Evolutionary conservation across 306 rosid species (phyloP).

Genomic region (Fragaria nilgerrensis): DNA sequence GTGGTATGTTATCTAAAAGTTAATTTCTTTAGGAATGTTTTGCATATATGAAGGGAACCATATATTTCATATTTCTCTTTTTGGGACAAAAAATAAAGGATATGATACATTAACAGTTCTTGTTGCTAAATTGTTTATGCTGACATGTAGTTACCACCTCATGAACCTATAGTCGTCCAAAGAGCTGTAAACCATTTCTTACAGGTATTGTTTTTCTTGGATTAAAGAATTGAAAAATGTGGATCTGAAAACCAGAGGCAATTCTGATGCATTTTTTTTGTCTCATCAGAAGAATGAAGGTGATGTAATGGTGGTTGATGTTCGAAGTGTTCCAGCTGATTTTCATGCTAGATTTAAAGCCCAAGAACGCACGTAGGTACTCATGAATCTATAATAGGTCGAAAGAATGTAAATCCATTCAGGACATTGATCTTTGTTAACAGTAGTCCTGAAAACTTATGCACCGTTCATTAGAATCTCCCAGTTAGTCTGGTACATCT

Average conservation of each 20-base stretch:
- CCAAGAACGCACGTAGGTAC: constrained; percentile 91
- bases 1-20: constrained; percentile 46
- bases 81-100: background rate
- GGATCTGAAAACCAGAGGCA: constrained; percentile 4
- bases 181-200: constrained; percentile 95
- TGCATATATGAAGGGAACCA: background rate
- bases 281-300: constrained; percentile 63
- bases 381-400: constrained; percentile 23
- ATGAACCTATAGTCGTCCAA: constrained; percentile 77
- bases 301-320: constrained; percentile 72
- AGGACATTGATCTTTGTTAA: background rate
- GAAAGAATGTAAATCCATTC: background rate
- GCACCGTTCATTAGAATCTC: background rate
- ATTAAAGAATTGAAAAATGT: background rate
- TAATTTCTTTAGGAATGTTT: background rate
- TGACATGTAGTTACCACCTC: constrained; percentile 71
- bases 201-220: constrained; percentile 50
- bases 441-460: background rate
- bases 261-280: constrained; percentile 30
- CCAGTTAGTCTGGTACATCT: background rate
- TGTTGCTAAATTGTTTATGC: constrained; percentile 5
- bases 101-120: background rate
- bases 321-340: constrained; percentile 65
- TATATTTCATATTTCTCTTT: background rate
- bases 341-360: constrained; percentile 89